A percentile compares a stretch with the other conserved stretches of the same genome.
phyloP scores from a whole-genome alignment of 179 eudicot species.

The Carnegiea gigantea region DNA sequence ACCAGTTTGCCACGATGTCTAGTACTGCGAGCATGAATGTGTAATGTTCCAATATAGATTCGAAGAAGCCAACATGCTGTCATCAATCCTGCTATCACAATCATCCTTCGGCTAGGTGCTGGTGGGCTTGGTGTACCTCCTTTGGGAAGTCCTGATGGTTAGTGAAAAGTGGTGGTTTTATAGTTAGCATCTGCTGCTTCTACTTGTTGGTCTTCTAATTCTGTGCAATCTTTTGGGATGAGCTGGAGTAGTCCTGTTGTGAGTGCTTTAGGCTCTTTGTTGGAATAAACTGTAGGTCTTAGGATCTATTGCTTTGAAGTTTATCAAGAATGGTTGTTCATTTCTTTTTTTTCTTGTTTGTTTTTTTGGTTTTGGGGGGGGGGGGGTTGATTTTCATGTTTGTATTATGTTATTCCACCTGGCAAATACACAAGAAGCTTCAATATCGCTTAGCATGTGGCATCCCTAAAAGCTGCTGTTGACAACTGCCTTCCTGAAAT shows the following conservation, averaged over 20 bases:
- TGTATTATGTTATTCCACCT: background rate
- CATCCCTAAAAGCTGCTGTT: background rate
- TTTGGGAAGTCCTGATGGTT: constrained; percentile 92
- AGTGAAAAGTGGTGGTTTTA: constrained; percentile 28
- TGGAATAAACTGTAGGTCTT: background rate
- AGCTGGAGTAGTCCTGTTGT: background rate
- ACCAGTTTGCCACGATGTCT: background rate
- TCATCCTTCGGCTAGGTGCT: constrained; percentile 90
- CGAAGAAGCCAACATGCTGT: constrained; percentile 92
- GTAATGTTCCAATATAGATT: constrained; percentile 46
- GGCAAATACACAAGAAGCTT: background rate
- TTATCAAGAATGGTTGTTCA: background rate
- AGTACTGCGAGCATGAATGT: background rate
- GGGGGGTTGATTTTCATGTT: background rate
- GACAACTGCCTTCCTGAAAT: background rate
- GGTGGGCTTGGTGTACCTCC: constrained; percentile 99
- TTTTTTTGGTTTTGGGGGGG: background rate
- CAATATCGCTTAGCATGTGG: background rate
- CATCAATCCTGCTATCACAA: constrained; percentile 89
- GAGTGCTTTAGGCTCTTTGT: background rate
- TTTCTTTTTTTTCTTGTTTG: background rate
- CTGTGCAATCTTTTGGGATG: background rate
- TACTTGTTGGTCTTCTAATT: background rate
- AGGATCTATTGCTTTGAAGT: background rate
- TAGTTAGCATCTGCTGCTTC: background rate